Evolutionary conservation across 2,329 filamentous ascomycete species (phyloP).

Genomic region (Trichoderma harzianum): DNA sequence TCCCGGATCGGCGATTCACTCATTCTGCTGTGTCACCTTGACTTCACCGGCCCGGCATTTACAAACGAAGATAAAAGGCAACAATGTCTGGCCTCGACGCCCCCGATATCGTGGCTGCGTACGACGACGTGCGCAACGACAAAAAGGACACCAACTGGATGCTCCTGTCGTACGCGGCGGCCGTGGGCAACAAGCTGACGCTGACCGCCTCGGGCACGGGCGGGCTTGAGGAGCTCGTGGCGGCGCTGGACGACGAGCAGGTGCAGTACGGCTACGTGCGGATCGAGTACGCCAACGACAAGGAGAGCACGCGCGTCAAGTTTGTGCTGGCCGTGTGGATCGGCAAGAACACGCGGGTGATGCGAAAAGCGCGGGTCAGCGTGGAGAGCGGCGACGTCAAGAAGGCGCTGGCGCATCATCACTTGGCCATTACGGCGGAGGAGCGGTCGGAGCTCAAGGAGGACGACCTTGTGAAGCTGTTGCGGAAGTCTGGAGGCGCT

Average conservation of each 20-base stretch:
- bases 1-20: not conserved
- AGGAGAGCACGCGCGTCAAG: conserved; percentile 65
- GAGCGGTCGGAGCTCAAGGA: conserved; percentile 60
- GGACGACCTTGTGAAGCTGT: conserved; percentile 55
- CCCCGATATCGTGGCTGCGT: conserved; percentile 60
- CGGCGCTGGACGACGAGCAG: conserved; percentile 53
- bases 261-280: conserved; percentile 66
- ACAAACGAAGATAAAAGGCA: not conserved
- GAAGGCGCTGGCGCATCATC: conserved; percentile 60
- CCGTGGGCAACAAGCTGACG: conserved; percentile 53
- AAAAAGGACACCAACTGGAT: conserved; percentile 66
- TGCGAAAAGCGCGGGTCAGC: conserved; percentile 66
- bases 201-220: conserved; percentile 58
- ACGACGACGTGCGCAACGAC: conserved; percentile 65
- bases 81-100: conserved; percentile 55
- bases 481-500: conserved; percentile 65
- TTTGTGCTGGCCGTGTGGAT: conserved; percentile 68
- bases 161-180: conserved; percentile 57
- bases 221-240: conserved; percentile 56
- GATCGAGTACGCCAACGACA: conserved; percentile 68
- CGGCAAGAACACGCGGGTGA: conserved; percentile 61
- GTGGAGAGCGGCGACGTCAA: conserved; percentile 66
- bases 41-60: not conserved
- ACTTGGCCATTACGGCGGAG: conserved; percentile 60
- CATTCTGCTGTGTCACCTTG: not conserved